Conservation (phyloP, 164 flowering plant genomes). For the Macadamia integrifolia region DNA sequence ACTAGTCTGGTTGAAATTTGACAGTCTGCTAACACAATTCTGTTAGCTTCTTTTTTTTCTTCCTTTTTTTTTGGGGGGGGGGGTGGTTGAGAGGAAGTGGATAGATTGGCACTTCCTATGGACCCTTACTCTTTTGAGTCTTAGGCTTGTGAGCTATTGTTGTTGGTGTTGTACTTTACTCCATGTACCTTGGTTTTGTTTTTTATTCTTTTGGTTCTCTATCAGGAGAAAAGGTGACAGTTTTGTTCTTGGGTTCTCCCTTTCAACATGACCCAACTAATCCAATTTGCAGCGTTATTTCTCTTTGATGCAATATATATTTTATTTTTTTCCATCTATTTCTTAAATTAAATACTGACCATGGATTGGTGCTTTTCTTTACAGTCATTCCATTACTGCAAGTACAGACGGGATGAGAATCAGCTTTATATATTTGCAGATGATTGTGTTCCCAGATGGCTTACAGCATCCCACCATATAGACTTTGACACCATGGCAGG, state of each 20-base stretch:
- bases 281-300: slow-evolving; percentile 9
- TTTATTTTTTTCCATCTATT: not conserved
- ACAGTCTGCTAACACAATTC: slow-evolving; percentile 50
- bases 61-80: too few species aligned
- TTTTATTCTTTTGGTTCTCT: slow-evolving; percentile 9
- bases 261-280: too few species aligned
- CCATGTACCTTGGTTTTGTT: slow-evolving; percentile 20
- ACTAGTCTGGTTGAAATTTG: slow-evolving; percentile 28
- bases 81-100: too few species aligned
- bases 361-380: slow-evolving; percentile 4
- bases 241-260: too few species aligned
- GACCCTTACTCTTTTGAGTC: too few species aligned
- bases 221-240: too few species aligned
- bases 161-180: too few species aligned
- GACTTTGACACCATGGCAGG: slow-evolving; percentile 99
- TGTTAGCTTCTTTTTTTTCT: too few species aligned
- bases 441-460: slow-evolving; percentile 93
- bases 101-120: slow-evolving; percentile 21
- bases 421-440: slow-evolving; percentile 98
- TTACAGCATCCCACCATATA: slow-evolving; percentile 86
- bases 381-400: slow-evolving; percentile 99
- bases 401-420: slow-evolving; percentile 95
- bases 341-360: not conserved
- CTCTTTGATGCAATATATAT: too few species aligned
- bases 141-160: too few species aligned